Evolutionary conservation across 2,329 filamentous ascomycete species (phyloP), one percentile per base, ranked within the genome.

Genomic region (Chrysoporthe austroafricana): DNA sequence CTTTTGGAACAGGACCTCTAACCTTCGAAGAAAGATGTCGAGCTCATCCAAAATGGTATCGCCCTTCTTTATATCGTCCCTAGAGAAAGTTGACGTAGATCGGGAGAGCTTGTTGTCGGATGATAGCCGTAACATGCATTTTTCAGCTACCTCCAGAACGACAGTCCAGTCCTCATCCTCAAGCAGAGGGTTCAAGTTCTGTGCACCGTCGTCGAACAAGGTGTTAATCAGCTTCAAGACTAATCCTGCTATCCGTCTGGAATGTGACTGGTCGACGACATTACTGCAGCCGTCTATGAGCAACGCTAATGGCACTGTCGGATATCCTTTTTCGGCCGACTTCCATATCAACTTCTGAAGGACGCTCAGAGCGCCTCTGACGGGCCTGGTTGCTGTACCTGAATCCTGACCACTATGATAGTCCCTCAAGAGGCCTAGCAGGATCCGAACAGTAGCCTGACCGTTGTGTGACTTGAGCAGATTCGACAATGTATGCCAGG

Each of bases 381-480:
- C 83, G 66, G 89, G 85, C 62, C 88, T 82, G 57, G 82, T 81
- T 21, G 81, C 78, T 62, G 86, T 83, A 66, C 84, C 86, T 66
- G 82, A 83, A 69, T 81, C 81, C 64, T 79, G 76, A n/a, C 79
- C 80, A 52, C 83, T 80, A 0, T 74, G 77, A 48, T 85, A 81
- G 64, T 83, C 82, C 54, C 83, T 83, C 34, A 91, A 78, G 14
- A 90, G 85, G 66, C 90, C 86, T 43, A 93, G 81, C 32, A 93
- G 78, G 34, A 90, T 85, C 65, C 87, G 84, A 58, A 93, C 84
- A 1, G 90, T 89, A 46, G 86, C 86, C 70, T 91, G 89, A 26
- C 90, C 90, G 71, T 92, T 88, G 74, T 93, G 91, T 1, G 91
- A 93, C 73, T 84, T 88, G 80, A 90, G 90, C 0, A 94, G 81